Conservation (phyloP, 2,329 filamentous ascomycete species). For the Rhynchosporium secalis region DNA sequence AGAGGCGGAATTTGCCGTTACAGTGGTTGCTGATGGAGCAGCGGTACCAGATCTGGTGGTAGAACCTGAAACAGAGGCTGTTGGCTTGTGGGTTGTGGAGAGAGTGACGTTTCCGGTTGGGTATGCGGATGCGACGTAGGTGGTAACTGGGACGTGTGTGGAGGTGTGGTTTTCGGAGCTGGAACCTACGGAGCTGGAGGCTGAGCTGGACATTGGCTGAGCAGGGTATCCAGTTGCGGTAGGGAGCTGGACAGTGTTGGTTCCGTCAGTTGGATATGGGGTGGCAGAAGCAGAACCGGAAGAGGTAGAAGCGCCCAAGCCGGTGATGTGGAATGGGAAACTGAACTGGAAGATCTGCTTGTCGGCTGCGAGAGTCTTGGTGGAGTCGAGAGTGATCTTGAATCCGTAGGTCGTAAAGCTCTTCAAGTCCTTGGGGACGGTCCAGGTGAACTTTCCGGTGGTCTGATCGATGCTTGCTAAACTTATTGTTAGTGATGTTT, state of each 20-base stretch:
- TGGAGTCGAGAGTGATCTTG: conserved; percentile 51
- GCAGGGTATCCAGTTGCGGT: conserved; percentile 18
- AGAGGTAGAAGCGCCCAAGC: conserved; percentile 16
- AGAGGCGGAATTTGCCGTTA: conserved; percentile 37
- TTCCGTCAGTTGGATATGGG: conserved; percentile 3
- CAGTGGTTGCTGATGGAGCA: conserved; percentile 23
- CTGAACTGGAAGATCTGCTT: conserved; percentile 58
- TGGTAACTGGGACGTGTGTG: conserved; percentile 13
- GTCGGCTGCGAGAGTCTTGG: conserved; percentile 40
- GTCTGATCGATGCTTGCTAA: conserved; percentile 51
- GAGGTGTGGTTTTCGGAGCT: conserved; percentile 12
- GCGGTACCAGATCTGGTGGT: conserved; percentile 12
- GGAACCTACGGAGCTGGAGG: not conserved
- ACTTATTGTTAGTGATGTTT: conserved; percentile 22
- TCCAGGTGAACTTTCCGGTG: conserved; percentile 51
- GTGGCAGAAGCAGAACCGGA: conserved; percentile 9
- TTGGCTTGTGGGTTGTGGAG: conserved; percentile 11
- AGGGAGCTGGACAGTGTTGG: conserved; percentile 20
- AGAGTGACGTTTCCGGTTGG: conserved; percentile 16
- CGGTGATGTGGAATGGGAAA: conserved; percentile 51
- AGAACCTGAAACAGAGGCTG: conserved; percentile 7
- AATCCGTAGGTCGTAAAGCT: conserved; percentile 56
- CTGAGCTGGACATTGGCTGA: conserved; percentile 6
- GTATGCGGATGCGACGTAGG: conserved; percentile 9
- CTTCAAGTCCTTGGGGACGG: conserved; percentile 48